Evolutionary conservation across 352 stramenopile genomes (phyloP), one percentile per base, ranked within the genome.

Genomic region (Blastocystis sp.): DNA sequence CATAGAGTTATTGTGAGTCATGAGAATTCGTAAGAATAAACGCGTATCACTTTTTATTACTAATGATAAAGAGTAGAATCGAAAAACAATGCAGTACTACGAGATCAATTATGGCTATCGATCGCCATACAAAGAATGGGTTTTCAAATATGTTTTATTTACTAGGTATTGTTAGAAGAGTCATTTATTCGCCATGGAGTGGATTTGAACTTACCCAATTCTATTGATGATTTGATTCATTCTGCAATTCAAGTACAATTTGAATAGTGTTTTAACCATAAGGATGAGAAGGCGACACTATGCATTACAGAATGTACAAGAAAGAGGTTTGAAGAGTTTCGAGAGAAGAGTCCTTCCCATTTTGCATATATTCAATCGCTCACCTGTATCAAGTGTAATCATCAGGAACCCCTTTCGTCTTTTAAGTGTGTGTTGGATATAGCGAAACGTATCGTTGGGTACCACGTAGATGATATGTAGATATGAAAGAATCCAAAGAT

Each of bases 81-180:
- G 71, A 43, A 83, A 83, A n/a, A 83, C 71, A 9, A 83, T 83
- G 71, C 71, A 83, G 49, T 83, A 83, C 32, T 83, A 83, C 29
- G 49, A 66, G 71, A 83, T 83, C 49, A 83, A 83, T 54, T 83
- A 83, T 63, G 71, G 71, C 4, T 83, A 67, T 52, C 71, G 71
- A 27, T 66, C 71, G 37, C 71, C 71, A 24, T 83, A 83, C 49
- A 83, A 65, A 39, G 71, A 52, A 49, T 43, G 42, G 14, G 32
- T 35, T 27, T 27, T 16, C 19, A 59, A 29, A 1, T n/a, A 19
- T 83, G 1, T 49, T 35, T 83, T 42, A 83, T 27, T 6, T 12
- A 37, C 35, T 83, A 83, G 71, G 54, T 83, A 11, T n/a, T 83
- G 32, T 67, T 83, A 63, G 71, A 83, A 83, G 71, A 83, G 71